Conservation (phyloP, 208 protist species). For the Angomonas ambiguus region DNA sequence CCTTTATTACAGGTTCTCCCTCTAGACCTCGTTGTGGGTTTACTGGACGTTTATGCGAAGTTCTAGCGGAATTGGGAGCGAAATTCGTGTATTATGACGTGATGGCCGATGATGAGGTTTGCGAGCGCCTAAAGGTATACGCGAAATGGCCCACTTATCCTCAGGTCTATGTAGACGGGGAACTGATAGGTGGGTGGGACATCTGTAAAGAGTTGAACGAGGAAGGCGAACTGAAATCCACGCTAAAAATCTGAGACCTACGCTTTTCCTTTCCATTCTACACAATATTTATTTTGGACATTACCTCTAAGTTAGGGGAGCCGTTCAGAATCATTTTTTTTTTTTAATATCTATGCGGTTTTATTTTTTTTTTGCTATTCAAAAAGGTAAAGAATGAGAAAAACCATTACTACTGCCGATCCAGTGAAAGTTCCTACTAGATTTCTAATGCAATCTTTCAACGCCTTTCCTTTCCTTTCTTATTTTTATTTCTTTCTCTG, state of each 20-base stretch:
- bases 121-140: slow-evolving; percentile 85
- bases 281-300: neutral
- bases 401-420: neutral
- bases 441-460: no score
- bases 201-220: slow-evolving; percentile 85
- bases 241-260: slow-evolving; percentile 30
- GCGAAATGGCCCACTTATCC: slow-evolving; percentile 93
- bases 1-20: slow-evolving; percentile 92
- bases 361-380: neutral
- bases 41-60: slow-evolving; percentile 69
- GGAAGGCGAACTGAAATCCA: slow-evolving; percentile 66
- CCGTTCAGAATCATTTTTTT: slow-evolving; percentile 1
- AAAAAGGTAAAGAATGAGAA: neutral
- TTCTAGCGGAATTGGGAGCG: slow-evolving; percentile 58
- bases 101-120: slow-evolving; percentile 85
- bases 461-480: neutral
- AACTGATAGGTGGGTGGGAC: slow-evolving; percentile 91
- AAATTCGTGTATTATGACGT: slow-evolving; percentile 89
- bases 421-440: no score
- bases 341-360: neutral
- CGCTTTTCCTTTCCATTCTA: neutral
- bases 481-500: neutral
- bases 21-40: slow-evolving; percentile 90
- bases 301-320: neutral
- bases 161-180: slow-evolving; percentile 92